Evolutionary conservation across 768 basidiomycete species (phyloP), one percentile per base, ranked within the genome.

Genomic region (Lactarius psammicola): DNA sequence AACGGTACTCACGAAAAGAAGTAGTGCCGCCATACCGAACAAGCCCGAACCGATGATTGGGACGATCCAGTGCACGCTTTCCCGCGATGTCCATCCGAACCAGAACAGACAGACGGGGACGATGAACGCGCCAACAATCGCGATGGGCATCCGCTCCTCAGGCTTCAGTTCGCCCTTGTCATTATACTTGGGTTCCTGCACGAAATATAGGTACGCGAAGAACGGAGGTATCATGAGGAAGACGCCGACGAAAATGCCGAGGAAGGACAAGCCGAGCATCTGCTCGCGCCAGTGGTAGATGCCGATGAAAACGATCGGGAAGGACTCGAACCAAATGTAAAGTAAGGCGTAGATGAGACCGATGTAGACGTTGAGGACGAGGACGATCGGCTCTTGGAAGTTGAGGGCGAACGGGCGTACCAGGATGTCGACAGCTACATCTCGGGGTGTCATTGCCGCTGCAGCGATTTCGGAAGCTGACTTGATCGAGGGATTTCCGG

Each of bases 241-340:
- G 20, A 56, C 53, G 53, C 68, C 68, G 5, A 60, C 30, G 61
- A 67, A 66, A 3, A 69, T 59, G 4, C 70, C 74, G 23, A 76
- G 67, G 71, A 77, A 78, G 17, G 76, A 74, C 2, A 78, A 68
- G 2, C 75, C 74, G 46, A 74, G 68, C 42, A 72, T 55, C 13
- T 75, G 76, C 28, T 73, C 68, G 44, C 71, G 73, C 73, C 76
- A 78, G 34, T 74, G 73, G 57, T 77, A 76, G 59, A 74, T 74
- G 31, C 68, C 74, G 63, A 66, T 69, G 67, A 77, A 78, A 2
- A 78, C 76, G 30, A 77, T 65, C 3, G 73, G 72, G 68, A 78
- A 78, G 0, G 75, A 73, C 59, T 76, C 74, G 59, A 77, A 76
- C 75, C 74, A 78, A 53, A 76, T 69, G 70, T 75, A 75, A n/a